Evolutionary conservation across 805 yeast species (phyloP), one percentile per base, ranked within the genome.

Genomic region (Barnettozyma salicaria): DNA sequence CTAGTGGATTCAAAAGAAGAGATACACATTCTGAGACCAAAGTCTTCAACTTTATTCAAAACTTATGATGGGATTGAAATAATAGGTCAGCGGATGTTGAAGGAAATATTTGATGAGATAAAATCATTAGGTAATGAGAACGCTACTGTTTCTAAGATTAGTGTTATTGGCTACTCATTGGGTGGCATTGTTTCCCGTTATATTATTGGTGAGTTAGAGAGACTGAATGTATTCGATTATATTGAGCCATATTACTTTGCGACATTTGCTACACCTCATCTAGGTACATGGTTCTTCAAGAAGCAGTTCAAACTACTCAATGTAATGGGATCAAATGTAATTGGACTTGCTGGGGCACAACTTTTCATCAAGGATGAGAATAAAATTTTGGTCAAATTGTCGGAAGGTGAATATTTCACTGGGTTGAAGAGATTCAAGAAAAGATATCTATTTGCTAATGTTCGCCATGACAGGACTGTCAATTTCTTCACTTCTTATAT

Each of bases 141-240:
- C 34, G 39, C 52, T 18, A 25, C 20, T 5, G 59, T 73, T 50
- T 60, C 64, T 11, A 69, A 77, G 47, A 72, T 90, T 34, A 83
- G 94, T 43, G 65, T 90, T 28, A 69, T 85, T 3, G 96, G 97
- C 0, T 90, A 89, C 57, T 85, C 96, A 0, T 63, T 90, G 41
- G 97, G 97, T 17, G 97, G 97, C 0, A 60, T 89, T 24, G 76
- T 90, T 22, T 68, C 88, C 0, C 65, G 97, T 34, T 88, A 85
- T 56, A 79, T 87, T 19, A 68, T 88, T 32, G 97, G 97, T 2
- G 67, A 81, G 31, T 63, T 78, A 45, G 72, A 56, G 58, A 79
- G 66, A 43, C 71, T 64, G 48, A 67, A 62, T 42, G 73, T 69
- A 53, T 85, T 78, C 48, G 72, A 71, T 2, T 50, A 51, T 2